phyloP scores from a whole-genome alignment of 2,329 filamentous ascomycete species.

The Fusarium sp. region DNA sequence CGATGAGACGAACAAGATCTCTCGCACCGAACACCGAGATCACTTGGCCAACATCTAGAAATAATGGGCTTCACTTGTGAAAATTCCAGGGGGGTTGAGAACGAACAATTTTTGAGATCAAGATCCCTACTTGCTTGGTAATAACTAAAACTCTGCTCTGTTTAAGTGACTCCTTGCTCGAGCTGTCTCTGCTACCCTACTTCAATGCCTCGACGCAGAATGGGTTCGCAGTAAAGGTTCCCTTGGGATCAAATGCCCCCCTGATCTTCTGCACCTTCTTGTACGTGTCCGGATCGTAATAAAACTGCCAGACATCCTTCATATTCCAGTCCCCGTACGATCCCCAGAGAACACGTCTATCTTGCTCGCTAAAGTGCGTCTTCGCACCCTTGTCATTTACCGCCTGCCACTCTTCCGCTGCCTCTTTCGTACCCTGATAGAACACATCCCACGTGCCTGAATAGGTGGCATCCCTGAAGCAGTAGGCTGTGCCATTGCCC shows the following conservation, averaged over 20 bases:
- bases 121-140: neutral
- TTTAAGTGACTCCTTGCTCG: neutral
- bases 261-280: conserved; percentile 46
- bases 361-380: conserved; percentile 51
- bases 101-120: neutral
- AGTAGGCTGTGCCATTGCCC: conserved; percentile 60
- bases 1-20: neutral
- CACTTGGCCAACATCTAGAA: neutral
- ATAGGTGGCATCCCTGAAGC: conserved; percentile 59
- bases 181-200: neutral
- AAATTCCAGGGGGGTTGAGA: neutral
- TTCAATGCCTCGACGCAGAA: conserved; percentile 33
- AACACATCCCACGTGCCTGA: conserved; percentile 58
- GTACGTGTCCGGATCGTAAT: conserved; percentile 52
- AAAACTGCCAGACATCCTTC: conserved; percentile 47
- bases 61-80: neutral
- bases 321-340: conserved; percentile 53
- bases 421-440: conserved; percentile 38
- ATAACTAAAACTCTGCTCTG: neutral
- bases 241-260: conserved; percentile 49
- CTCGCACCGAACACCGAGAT: neutral
- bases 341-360: conserved; percentile 55
- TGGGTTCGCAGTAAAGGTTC: conserved; percentile 52
- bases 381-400: conserved; percentile 54
- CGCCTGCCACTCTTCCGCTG: conserved; percentile 56